These are phyloP conservation scores for Antitrichia curtipendula DNA, from an alignment of 225 moss, liverwort and hornwort genomes.

Conservation along the genomic window DNA sequence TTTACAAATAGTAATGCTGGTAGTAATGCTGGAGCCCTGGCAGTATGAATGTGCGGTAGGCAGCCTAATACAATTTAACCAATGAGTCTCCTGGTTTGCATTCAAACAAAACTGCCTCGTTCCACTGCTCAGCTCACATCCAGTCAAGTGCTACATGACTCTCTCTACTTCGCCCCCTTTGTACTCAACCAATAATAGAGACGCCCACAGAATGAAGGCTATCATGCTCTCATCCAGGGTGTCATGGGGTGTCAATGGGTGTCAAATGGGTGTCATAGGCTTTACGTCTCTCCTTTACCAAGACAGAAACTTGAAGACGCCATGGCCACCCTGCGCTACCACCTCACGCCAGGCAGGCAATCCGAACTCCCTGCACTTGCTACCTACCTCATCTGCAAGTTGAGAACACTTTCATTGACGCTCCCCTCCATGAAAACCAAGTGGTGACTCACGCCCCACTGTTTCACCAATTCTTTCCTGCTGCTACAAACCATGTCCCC, in stretches of 20 bases:
- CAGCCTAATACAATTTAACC: background rate
- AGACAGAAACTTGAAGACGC: background rate
- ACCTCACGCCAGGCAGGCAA: background rate
- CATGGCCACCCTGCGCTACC: background rate
- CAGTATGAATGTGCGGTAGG: background rate
- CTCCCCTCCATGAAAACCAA: background rate
- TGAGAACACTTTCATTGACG: background rate
- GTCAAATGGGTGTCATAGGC: background rate
- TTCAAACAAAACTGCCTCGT: background rate
- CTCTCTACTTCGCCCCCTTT: background rate
- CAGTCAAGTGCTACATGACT: conserved; percentile 3
- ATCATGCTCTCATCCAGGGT: background rate
- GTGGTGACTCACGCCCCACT: background rate
- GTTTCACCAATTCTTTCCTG: background rate
- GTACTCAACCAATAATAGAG: background rate
- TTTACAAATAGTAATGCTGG: background rate
- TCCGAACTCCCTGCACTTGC: background rate
- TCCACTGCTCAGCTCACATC: background rate
- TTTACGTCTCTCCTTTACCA: background rate
- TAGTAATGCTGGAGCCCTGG: background rate
- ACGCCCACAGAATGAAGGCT: background rate
- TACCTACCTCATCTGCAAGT: background rate
- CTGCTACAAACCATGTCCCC: conserved; percentile 62
- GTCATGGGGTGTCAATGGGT: background rate
- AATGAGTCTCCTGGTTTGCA: background rate